These are phyloP conservation scores for Silene noctiflora DNA, from an alignment of 179 eudicot species.

Conservation along the genomic window DNA sequence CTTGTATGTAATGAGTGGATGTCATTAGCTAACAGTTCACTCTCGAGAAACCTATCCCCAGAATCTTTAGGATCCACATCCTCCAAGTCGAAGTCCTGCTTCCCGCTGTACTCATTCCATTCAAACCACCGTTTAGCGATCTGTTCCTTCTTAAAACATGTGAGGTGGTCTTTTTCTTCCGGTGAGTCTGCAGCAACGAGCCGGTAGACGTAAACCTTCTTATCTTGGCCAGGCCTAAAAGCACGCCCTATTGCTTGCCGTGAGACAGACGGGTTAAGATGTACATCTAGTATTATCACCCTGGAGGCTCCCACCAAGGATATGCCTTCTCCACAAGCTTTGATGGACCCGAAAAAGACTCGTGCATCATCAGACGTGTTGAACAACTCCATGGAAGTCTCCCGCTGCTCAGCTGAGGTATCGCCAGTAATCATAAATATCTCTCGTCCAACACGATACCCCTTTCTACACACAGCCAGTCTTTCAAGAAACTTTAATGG, in stretches of 20 bases:
- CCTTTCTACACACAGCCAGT: constrained; percentile 41
- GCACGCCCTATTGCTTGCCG: constrained; percentile 98
- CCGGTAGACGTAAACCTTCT: constrained; percentile 54
- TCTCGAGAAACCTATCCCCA: constrained; percentile 66
- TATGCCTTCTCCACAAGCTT: constrained; percentile 95
- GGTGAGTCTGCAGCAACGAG: constrained; percentile 63
- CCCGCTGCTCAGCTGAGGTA: constrained; percentile 54
- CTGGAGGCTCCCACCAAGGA: constrained; percentile 94
- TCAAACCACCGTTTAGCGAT: constrained; percentile 80
- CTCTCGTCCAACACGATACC: constrained; percentile 60
- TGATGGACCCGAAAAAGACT: constrained; percentile 87
- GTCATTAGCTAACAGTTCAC: constrained; percentile 48
- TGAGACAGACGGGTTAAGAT: constrained; percentile 78
- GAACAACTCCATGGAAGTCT: constrained; percentile 65
- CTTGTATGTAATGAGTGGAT: constrained; percentile 56
- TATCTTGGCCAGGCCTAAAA: constrained; percentile 83
- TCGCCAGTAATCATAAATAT: constrained; percentile 76
- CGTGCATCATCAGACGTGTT: constrained; percentile 70
- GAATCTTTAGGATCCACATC: constrained; percentile 44
- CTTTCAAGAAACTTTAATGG: constrained; percentile 80
- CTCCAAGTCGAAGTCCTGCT: constrained; percentile 55
- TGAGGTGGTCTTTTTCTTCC: constrained; percentile 59
- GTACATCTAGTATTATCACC: constrained; percentile 72
- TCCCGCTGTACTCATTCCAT: constrained; percentile 52
- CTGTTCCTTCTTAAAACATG: constrained; percentile 57